Conservation (phyloP, 352 stramenopile species). For the Pythium plurisporium region DNA sequence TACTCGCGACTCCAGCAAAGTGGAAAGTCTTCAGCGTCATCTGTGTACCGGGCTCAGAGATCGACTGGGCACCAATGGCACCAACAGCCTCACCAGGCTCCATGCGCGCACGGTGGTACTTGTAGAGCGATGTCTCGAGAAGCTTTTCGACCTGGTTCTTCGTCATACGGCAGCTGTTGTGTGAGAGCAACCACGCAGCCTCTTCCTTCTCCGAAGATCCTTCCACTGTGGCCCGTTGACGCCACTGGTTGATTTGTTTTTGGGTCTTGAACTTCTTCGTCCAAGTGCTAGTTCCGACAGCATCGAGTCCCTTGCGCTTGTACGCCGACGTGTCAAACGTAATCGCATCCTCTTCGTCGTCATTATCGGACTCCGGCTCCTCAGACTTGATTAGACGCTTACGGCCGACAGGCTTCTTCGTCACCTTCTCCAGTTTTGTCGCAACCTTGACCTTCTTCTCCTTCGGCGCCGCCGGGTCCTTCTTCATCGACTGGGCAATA, state of each 20-base stretch:
- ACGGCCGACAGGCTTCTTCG: constrained; percentile 31
- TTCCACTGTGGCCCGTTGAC: constrained; percentile 39
- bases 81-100: constrained; percentile 97
- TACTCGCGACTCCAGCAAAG: constrained; percentile 98
- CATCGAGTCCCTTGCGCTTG: constrained; percentile 64
- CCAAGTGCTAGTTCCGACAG: constrained; percentile 55
- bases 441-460: constrained; percentile 59
- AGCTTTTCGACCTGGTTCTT: constrained; percentile 68
- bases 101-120: constrained; percentile 83
- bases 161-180: constrained; percentile 92
- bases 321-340: constrained; percentile 45
- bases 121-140: constrained; percentile 72
- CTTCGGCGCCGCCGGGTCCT: constrained; percentile 18
- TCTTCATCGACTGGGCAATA: constrained; percentile 22
- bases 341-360: constrained; percentile 42
- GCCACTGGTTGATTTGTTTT: constrained; percentile 48
- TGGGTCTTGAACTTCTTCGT: constrained; percentile 57
- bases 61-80: constrained; percentile 95
- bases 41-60: constrained; percentile 94
- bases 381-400: constrained; percentile 56
- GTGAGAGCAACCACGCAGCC: constrained; percentile 80
- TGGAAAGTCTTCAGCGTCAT: constrained; percentile 99
- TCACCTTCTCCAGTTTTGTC: constrained; percentile 61
- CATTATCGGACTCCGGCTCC: constrained; percentile 21
- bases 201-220: constrained; percentile 65